phyloP scores from a whole-genome alignment of 768 basidiomycete genomes.

The Kwoniella europaea region DNA sequence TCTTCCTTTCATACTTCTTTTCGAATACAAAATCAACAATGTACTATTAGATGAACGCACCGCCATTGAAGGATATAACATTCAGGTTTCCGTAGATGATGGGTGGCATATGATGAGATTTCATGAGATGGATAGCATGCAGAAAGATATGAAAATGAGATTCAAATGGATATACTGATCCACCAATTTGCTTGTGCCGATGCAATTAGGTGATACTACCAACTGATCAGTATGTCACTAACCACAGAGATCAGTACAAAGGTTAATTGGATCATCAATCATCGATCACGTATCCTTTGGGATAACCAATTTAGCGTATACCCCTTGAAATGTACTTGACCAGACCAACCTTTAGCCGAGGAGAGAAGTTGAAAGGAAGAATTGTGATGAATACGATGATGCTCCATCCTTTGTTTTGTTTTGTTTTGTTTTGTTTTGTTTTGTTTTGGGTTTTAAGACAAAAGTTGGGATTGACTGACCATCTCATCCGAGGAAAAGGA shows the following conservation, averaged over 20 bases:
- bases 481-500: not conserved
- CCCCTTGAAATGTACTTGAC: not conserved
- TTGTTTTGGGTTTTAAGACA: not conserved
- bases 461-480: not conserved
- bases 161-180: no score
- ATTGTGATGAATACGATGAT: no score
- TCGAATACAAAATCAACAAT: not conserved
- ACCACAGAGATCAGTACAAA: not conserved
- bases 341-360: not conserved
- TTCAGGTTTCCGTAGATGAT: not conserved
- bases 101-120: no score
- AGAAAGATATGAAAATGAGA: not conserved
- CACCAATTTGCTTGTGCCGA: not conserved
- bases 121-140: not conserved
- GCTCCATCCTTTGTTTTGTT: not conserved
- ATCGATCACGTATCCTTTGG: slow-evolving; percentile 1
- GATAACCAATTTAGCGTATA: not conserved
- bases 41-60: not conserved
- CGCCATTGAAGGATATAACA: not conserved
- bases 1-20: not conserved
- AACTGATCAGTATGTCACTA: not conserved
- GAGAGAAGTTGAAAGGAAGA: not conserved
- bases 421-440: no score
- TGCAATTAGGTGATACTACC: no score
- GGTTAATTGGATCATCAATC: not conserved